A percentile compares a stretch with the other conserved stretches of the same genome.
phyloP scores from a whole-genome alignment of 2,329 filamentous ascomycete species.

The Hypoxylon sp. region DNA sequence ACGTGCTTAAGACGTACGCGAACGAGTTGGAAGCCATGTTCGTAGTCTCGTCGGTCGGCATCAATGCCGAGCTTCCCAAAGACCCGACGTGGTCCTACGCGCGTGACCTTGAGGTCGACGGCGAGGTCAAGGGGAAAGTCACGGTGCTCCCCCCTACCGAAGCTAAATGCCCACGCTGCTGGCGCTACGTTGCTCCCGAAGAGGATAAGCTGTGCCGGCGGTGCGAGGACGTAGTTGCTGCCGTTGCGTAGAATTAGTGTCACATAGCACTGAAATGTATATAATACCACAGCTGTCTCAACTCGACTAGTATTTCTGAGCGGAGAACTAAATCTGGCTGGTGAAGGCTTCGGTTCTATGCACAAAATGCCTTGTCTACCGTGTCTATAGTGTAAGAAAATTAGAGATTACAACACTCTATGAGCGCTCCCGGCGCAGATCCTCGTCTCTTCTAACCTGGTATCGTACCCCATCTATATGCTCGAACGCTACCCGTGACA shows the following conservation, averaged over 20 bases:
- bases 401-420: no score
- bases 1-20: constrained; percentile 50
- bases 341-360: no score
- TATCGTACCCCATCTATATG: no score
- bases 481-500: no score
- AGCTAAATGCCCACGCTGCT: constrained; percentile 86
- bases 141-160: constrained; percentile 58
- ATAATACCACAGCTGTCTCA: no score
- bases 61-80: constrained; percentile 49
- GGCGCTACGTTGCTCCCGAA: constrained; percentile 79
- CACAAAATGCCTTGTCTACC: no score
- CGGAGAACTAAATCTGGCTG: no score
- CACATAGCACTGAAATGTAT: no score
- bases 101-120: constrained; percentile 54
- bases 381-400: no score
- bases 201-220: constrained; percentile 73
- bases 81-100: constrained; percentile 51
- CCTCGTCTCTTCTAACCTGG: no score
- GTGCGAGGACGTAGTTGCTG: constrained; percentile 71
- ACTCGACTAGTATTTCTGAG: no score
- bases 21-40: constrained; percentile 69
- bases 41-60: constrained; percentile 69
- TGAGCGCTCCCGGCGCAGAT: no score
- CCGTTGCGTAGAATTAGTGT: neutral
- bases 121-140: constrained; percentile 47